Conservation (phyloP, 1,284 basidiomycete genomes). For the Trichosporon inkin region DNA sequence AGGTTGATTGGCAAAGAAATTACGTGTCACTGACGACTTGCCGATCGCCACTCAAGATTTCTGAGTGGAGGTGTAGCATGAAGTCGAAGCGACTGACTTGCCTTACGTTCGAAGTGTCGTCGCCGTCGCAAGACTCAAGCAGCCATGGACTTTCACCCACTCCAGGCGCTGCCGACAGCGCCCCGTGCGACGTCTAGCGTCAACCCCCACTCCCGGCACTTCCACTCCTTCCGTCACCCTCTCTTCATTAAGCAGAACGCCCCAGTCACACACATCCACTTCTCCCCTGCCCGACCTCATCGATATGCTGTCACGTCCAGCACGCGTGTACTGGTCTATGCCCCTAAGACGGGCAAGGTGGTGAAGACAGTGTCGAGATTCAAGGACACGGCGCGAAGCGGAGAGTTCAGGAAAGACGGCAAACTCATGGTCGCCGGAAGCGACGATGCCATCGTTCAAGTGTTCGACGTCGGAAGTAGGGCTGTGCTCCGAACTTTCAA, state of each 20-base stretch:
- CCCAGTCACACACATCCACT: conserved; percentile 86
- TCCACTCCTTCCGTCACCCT: conserved; percentile 50
- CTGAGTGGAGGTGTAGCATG: conserved; percentile 12
- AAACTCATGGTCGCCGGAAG: conserved; percentile 93
- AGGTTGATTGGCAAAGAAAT: neutral
- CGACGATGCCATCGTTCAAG: conserved; percentile 89
- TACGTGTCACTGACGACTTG: neutral
- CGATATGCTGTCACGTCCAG: conserved; percentile 93
- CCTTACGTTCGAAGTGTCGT: neutral
- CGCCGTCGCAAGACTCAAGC: neutral
- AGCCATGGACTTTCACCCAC: conserved; percentile 48
- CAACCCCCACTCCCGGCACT: conserved; percentile 50
- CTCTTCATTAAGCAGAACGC: conserved; percentile 82
- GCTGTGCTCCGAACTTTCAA: conserved; percentile 90
- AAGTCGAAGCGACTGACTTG: neutral
- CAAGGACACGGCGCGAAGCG: conserved; percentile 89
- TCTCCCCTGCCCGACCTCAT: conserved; percentile 77
- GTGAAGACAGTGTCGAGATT: conserved; percentile 95
- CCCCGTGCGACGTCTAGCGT: conserved; percentile 39
- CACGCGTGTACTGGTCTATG: conserved; percentile 91
- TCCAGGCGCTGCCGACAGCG: conserved; percentile 43
- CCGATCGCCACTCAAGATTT: conserved; percentile 9
- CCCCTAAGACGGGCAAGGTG: conserved; percentile 88
- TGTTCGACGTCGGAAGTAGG: conserved; percentile 92
- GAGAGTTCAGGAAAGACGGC: conserved; percentile 82